Base-by-base conservation (phyloP, 306 rosid species). In the Quercus robur region DNA sequence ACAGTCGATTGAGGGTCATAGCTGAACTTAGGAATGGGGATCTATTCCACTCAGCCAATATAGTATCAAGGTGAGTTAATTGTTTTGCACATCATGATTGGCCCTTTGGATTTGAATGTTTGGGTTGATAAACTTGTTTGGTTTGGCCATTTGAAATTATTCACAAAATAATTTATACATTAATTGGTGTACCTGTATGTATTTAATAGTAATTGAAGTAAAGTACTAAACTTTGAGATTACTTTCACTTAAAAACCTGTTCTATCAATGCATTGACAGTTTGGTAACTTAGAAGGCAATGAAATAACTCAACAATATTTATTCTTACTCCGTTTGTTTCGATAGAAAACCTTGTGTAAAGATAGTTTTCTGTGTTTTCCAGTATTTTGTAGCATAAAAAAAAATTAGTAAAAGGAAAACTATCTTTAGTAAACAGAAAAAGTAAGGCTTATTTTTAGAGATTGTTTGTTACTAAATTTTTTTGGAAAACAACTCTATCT, bases 1-100 rank as follows among this genome's bases (percentile, higher is more conserved):
- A 91, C 91, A 95, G 99, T 64, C 97, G 97, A 82, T 82, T 95
- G 89, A 90, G 99, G 84, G 97, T 93, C 81, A 90, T 95, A 76
- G 97, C 98, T 1, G 99, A 95, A 89, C 90, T 93, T 71, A 91
- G 93, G 79, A 97, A 90, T 61, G 97, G 92, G 51, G 97, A 93
- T 83, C 84, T 95, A 77, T 93, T 91, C 85, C 99, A 95, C 87
- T 85, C 98, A 6, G 94, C 97, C 85, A 95, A 93, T 92, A 93
- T 95, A 49, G 95, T 95, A 52, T 95, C 99, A 81, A 95, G 99
- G 99, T 95, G 80, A 87, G 86, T 66, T 76, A 69, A 75, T 81
- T 71, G 17, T 33, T n/a, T 57, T 26, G 19, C 66, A 25, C 69
- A 5, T 68, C 41, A n/a, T 77, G 54, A 28, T 41, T 6, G n/a